Percentiles rank a stretch among this genome's conserved stretches.
Conservation (phyloP, 2,329 filamentous ascomycete genomes). For the Cytospora schulzeri region DNA sequence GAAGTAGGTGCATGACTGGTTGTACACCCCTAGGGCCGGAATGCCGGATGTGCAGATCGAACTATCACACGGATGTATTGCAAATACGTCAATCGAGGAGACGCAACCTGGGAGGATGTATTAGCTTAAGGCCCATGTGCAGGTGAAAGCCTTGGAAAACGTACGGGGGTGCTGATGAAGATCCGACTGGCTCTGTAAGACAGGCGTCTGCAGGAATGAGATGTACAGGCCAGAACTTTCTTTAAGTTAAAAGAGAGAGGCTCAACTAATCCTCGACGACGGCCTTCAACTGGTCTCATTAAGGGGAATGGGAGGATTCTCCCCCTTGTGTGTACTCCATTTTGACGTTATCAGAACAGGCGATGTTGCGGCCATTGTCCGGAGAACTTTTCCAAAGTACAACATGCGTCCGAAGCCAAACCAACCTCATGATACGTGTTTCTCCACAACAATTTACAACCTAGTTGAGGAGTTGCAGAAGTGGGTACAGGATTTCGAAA, state of each 20-base stretch:
- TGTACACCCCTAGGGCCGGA: neutral
- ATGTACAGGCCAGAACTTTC: too few relatives aligned
- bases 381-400: neutral
- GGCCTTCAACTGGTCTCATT: neutral
- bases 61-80: conserved; percentile 4
- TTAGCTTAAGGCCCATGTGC: neutral
- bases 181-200: too few relatives aligned
- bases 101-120: neutral
- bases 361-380: conserved; percentile 4
- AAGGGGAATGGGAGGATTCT: neutral
- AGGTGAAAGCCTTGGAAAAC: neutral
- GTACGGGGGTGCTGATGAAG: too few relatives aligned
- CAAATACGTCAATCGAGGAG: conserved; percentile 4
- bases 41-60: neutral
- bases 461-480: conserved; percentile 12
- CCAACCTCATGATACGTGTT: conserved; percentile 5
- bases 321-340: conserved; percentile 1
- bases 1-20: conserved; percentile 9
- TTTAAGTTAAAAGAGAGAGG: neutral
- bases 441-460: conserved; percentile 14
- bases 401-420: neutral
- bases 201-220: neutral
- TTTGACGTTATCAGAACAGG: neutral
- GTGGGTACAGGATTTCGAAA: conserved; percentile 17
- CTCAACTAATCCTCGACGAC: neutral